Conservation (phyloP, 345 rosid species). For the Syzygium jambos region DNA sequence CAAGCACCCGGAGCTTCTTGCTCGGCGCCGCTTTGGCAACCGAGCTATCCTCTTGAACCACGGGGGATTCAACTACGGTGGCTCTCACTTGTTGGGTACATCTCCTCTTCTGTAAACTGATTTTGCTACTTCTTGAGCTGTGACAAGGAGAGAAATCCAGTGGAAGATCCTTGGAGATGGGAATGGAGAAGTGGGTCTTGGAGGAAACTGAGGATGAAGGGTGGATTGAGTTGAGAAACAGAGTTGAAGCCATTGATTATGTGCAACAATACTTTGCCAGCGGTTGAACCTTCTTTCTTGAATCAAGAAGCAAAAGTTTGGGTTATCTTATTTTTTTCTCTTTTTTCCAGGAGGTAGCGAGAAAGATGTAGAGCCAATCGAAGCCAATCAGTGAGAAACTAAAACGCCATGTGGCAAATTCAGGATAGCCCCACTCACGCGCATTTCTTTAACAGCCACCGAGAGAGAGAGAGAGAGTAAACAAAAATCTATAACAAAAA, state of each 20-base stretch:
- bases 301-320: not conserved
- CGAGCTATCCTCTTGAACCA: not conserved
- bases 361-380: not conserved
- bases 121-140: conserved; percentile 13
- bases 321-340: not conserved
- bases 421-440: not conserved
- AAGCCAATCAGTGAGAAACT: not conserved
- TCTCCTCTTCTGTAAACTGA: conserved; percentile 7
- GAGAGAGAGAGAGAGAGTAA: not conserved
- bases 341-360: not conserved
- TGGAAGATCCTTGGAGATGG: conserved; percentile 14
- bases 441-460: not conserved
- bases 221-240: conserved; percentile 35
- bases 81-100: conserved; percentile 33
- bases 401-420: not conserved
- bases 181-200: conserved; percentile 35
- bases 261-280: not conserved
- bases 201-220: conserved; percentile 43
- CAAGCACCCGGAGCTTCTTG: conserved; percentile 56
- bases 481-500: not conserved
- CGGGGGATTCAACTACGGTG: conserved; percentile 18
- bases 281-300: not conserved
- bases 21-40: not conserved
- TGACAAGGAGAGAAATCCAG: conserved; percentile 32
- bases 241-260: conserved; percentile 27